A percentile compares a stretch with the other conserved stretches of the same genome.
phyloP scores from a whole-genome alignment of 345 rosid species.

The Iberis pinnata region DNA sequence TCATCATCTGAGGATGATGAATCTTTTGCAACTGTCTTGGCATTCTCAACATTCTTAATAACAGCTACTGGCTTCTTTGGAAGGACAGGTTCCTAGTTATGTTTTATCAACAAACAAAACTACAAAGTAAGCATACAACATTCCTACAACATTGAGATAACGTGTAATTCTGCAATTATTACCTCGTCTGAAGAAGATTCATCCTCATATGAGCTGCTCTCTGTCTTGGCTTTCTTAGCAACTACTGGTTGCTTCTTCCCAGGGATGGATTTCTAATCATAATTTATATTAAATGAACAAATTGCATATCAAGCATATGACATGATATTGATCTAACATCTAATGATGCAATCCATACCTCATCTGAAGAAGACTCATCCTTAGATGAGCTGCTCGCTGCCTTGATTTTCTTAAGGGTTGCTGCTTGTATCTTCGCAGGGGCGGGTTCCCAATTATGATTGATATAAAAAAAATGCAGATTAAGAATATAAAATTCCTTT shows the following conservation, averaged over 20 bases:
- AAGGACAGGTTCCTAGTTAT: too few species aligned
- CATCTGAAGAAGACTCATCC: constrained; percentile 36
- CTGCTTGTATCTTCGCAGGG: constrained; percentile 12
- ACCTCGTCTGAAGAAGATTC: constrained; percentile 33
- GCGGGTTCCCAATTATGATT: constrained; percentile 22
- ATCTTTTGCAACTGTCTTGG: constrained; percentile 29
- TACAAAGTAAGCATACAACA: background rate
- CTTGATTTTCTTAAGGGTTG: constrained; percentile 15
- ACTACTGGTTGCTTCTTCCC: constrained; percentile 2
- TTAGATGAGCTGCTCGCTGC: constrained; percentile 34
- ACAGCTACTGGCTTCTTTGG: constrained; percentile 19
- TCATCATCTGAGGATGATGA: constrained; percentile 25
- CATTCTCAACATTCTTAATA: constrained; percentile 24
- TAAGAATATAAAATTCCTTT: background rate
- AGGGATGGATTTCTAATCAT: constrained; percentile 25
- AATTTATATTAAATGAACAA: background rate
- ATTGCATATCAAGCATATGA: background rate
- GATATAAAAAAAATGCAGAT: background rate
- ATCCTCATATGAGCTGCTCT: constrained; percentile 32
- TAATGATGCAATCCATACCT: constrained; percentile 20
- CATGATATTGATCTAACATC: background rate
- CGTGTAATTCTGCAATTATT: background rate
- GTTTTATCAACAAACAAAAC: background rate
- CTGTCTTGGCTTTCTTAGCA: constrained; percentile 13
- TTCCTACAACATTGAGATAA: background rate